Conservation (phyloP, 257 asterid species). For the Capsicum chinense region DNA sequence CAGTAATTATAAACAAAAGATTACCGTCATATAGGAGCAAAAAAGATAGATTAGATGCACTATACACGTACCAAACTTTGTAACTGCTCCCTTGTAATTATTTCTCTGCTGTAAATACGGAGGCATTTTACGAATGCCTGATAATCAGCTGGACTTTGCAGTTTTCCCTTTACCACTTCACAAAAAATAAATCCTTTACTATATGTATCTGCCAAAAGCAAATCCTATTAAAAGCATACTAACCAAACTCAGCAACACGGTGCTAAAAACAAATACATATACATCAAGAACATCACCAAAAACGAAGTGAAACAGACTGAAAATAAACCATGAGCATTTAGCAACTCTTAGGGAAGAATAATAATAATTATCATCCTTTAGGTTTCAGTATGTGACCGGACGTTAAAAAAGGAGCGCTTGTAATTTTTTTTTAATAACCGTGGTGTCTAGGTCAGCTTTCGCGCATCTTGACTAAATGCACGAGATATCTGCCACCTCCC, state of each 20-base stretch:
- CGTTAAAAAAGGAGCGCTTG: background rate
- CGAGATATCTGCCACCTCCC: no score
- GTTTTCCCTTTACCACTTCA: slow-evolving; percentile 89
- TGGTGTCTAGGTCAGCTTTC: no score
- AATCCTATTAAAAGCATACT: slow-evolving; percentile 17
- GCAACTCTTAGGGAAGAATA: background rate
- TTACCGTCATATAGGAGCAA: background rate
- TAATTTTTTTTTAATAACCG: background rate
- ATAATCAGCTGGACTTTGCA: slow-evolving; percentile 78
- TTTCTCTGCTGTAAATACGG: slow-evolving; percentile 85
- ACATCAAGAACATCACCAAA: slow-evolving; percentile 58
- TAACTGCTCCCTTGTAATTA: slow-evolving; percentile 81
- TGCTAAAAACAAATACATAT: background rate
- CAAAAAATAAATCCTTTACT: slow-evolving; percentile 78
- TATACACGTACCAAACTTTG: slow-evolving; percentile 74
- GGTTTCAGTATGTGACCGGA: background rate
- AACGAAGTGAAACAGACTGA: background rate
- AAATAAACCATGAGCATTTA: background rate
- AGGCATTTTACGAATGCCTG: slow-evolving; percentile 96
- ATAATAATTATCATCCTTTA: background rate
- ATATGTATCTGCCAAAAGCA: slow-evolving; percentile 61
- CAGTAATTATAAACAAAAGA: background rate
- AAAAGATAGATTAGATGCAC: background rate
- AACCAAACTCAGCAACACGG: background rate
- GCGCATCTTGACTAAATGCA: no score